Conservation (phyloP, 2,329 filamentous ascomycete species). For the Cryphonectria carpinicola region DNA sequence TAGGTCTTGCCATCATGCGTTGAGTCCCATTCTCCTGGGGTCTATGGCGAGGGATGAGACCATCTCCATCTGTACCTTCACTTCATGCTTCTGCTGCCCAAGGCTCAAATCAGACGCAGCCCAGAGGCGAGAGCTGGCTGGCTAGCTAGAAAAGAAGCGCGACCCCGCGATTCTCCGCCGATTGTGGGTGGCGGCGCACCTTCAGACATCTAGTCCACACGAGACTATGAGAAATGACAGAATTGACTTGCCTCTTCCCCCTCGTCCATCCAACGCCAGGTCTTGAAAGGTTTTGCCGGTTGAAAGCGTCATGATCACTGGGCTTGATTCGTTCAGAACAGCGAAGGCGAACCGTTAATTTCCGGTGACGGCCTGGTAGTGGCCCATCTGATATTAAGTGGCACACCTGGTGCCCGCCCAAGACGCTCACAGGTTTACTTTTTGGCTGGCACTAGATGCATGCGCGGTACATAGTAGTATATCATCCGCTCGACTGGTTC, state of each 20-base stretch:
- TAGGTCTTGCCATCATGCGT: not conserved
- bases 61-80: not conserved
- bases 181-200: not conserved
- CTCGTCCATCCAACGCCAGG: not conserved
- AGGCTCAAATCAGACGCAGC: not conserved
- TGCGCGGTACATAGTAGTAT: not conserved
- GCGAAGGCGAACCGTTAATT: not conserved
- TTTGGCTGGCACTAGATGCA: conserved; percentile 1
- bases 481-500: not conserved
- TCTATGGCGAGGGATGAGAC: not conserved
- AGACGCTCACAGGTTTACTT: not conserved
- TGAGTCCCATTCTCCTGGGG: not conserved
- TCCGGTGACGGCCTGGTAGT: conserved; percentile 16
- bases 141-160: not conserved
- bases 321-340: not conserved
- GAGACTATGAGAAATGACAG: not conserved
- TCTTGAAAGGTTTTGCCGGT: not conserved
- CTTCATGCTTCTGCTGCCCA: not conserved
- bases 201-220: not conserved
- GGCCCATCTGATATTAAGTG: conserved; percentile 25
- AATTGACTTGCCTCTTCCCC: not conserved
- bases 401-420: conserved; percentile 12
- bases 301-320: not conserved
- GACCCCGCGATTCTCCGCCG: not conserved
- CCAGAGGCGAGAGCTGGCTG: not conserved